phyloP scores from a whole-genome alignment of 2,329 filamentous ascomycete genomes.

The Penicillium occitanis region DNA sequence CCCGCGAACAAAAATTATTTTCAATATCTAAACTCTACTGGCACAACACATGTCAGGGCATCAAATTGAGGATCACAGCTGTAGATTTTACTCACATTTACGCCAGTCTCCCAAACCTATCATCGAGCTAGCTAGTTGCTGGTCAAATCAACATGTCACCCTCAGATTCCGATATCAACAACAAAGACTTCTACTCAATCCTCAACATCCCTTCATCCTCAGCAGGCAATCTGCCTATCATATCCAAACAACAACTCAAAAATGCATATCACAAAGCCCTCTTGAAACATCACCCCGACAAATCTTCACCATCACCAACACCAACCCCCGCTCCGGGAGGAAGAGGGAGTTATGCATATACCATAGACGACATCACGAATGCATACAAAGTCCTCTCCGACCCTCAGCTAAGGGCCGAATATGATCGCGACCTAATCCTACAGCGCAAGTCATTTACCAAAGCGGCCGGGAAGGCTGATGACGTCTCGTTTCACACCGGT shows the following conservation, averaged over 20 bases:
- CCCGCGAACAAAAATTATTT: slow-evolving; percentile 14
- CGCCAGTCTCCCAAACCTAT: too few species aligned
- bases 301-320: slow-evolving; percentile 28
- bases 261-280: slow-evolving; percentile 59
- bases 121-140: background rate
- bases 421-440: slow-evolving; percentile 48
- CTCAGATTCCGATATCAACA: background rate
- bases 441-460: slow-evolving; percentile 27
- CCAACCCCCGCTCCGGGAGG: background rate
- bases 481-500: slow-evolving; percentile 47
- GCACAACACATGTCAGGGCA: background rate
- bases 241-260: slow-evolving; percentile 50
- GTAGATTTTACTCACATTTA: too few species aligned
- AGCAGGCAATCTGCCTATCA: slow-evolving; percentile 8
- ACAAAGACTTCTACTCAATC: slow-evolving; percentile 36
- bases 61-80: too few species aligned
- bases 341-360: background rate
- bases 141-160: background rate
- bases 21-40: background rate
- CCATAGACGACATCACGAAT: slow-evolving; percentile 60
- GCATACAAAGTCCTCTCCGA: slow-evolving; percentile 58
- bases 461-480: slow-evolving; percentile 27
- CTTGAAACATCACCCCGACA: slow-evolving; percentile 61
- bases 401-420: slow-evolving; percentile 46
- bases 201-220: slow-evolving; percentile 39